These are phyloP conservation scores for Aspergillus incahuasiensis DNA, from an alignment of 495 filamentous ascomycete genomes.

Conservation along the genomic window DNA sequence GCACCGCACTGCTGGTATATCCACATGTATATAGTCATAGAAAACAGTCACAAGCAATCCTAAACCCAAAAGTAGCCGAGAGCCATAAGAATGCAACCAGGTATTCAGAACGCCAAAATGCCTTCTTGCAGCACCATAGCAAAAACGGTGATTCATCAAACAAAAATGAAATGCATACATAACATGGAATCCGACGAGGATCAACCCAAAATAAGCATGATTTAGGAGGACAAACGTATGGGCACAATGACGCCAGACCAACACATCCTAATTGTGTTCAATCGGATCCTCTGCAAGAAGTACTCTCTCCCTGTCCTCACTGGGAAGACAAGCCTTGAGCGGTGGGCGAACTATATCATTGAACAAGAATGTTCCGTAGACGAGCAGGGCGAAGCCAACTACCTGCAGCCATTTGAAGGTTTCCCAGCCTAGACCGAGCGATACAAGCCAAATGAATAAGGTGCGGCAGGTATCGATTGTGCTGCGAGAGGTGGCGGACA, in stretches of 20 bases:
- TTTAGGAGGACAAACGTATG: too few species aligned
- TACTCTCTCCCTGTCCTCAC: conserved; percentile 43
- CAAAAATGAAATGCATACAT: too few species aligned
- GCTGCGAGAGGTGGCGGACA: conserved; percentile 86
- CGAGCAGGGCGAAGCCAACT: conserved; percentile 76
- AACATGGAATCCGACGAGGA: too few species aligned
- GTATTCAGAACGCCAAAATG: too few species aligned
- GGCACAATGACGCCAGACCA: background rate
- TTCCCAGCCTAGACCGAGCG: conserved; percentile 91
- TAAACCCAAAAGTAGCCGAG: too few species aligned
- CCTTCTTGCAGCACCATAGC: background rate
- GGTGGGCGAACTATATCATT: conserved; percentile 89
- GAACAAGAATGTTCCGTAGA: conserved; percentile 96
- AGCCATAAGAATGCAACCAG: too few species aligned
- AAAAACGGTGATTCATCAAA: too few species aligned
- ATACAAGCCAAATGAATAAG: conserved; percentile 97
- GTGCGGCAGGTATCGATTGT: conserved; percentile 98
- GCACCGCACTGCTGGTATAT: too few species aligned
- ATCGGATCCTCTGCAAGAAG: conserved; percentile 82
- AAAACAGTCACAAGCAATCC: too few species aligned
- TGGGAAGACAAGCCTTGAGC: conserved; percentile 54
- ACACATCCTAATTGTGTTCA: conserved; percentile 54
- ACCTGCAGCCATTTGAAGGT: conserved; percentile 98
- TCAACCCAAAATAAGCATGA: too few species aligned
- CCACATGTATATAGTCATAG: too few species aligned